These are phyloP conservation scores for Eucalyptus sp. DNA, from an alignment of 345 rosid genomes.

Conservation along the genomic window DNA sequence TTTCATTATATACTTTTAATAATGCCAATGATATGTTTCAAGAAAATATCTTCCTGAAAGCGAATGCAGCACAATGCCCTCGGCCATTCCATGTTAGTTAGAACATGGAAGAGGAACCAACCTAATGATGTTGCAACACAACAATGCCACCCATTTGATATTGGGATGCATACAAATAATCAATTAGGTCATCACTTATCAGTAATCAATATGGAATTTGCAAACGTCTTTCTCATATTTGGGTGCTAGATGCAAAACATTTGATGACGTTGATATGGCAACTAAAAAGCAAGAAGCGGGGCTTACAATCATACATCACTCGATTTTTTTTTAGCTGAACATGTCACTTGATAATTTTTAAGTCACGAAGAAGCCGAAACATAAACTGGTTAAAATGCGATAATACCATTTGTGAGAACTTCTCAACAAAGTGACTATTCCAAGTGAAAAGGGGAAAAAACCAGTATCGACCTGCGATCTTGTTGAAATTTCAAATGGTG, in stretches of 20 bases:
- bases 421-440: neutral
- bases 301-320: neutral
- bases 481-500: neutral
- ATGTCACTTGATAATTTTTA: neutral
- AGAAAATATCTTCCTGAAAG: fast-evolving
- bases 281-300: neutral
- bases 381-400: fast-evolving
- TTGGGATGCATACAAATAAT: constrained; percentile 59
- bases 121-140: no score
- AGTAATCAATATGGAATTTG: neutral
- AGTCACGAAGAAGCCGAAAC: neutral
- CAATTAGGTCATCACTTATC: neutral
- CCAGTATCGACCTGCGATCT: neutral
- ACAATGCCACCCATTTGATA: constrained; percentile 3
- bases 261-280: neutral
- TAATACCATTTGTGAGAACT: neutral
- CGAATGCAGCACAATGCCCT: neutral
- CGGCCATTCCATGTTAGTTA: neutral
- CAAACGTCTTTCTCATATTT: neutral
- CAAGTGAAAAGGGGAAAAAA: neutral
- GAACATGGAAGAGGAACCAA: fast-evolving
- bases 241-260: neutral
- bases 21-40: no score
- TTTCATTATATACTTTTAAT: neutral
- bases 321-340: neutral